A percentile compares a stretch with the other conserved stretches of the same genome.
Evolutionary conservation across 257 asterid genomes (phyloP).

Genomic region (Lavandula angustifolia): DNA sequence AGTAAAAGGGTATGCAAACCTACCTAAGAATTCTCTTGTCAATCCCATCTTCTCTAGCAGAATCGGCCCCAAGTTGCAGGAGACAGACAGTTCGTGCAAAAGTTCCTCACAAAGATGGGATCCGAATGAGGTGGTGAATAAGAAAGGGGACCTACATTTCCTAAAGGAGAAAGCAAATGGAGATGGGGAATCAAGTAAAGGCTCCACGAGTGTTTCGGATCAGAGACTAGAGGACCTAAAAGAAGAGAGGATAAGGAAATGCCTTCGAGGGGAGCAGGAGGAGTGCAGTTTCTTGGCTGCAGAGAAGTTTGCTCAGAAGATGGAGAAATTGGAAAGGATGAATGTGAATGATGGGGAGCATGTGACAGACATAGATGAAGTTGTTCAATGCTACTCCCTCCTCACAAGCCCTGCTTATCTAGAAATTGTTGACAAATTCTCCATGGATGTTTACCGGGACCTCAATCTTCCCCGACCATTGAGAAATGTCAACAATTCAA

Average conservation of each 20-base stretch:
- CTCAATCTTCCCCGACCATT: constrained; percentile 25
- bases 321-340: constrained; percentile 79
- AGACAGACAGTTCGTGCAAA: constrained; percentile 42
- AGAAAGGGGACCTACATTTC: constrained; percentile 27
- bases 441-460: constrained; percentile 48
- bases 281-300: constrained; percentile 37
- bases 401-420: constrained; percentile 59
- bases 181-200: constrained; percentile 36
- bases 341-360: constrained; percentile 65
- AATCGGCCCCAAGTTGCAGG: constrained; percentile 39
- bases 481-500: constrained; percentile 39
- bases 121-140: constrained; percentile 28
- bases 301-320: constrained; percentile 49
- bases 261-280: constrained; percentile 29
- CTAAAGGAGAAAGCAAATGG: constrained; percentile 32
- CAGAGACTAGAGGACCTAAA: constrained; percentile 29
- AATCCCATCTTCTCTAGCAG: constrained; percentile 37
- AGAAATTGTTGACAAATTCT: constrained; percentile 58
- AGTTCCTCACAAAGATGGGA: constrained; percentile 45
- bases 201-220: constrained; percentile 35
- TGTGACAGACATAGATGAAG: constrained; percentile 75
- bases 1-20: constrained; percentile 44
- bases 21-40: constrained; percentile 37
- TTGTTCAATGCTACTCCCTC: constrained; percentile 63
- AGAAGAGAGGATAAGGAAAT: constrained; percentile 35